These are phyloP conservation scores for Selaginella tamariscina DNA, from an alignment of 75 land plant genomes.

Conservation along the genomic window DNA sequence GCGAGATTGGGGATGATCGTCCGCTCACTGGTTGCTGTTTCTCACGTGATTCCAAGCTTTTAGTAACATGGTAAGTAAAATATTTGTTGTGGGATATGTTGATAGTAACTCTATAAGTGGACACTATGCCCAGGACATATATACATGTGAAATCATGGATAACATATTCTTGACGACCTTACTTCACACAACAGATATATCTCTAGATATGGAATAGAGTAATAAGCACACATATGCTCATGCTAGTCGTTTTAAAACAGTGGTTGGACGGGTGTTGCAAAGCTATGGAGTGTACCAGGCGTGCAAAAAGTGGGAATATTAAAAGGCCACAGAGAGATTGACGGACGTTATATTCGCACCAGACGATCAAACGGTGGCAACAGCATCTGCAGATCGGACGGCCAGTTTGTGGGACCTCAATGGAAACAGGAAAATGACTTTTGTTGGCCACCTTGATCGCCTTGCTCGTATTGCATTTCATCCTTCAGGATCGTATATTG, in stretches of 20 bases:
- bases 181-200: no score
- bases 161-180: no score
- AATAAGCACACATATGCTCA: no score
- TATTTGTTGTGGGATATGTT: not conserved
- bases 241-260: slow-evolving; percentile 24
- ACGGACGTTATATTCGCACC: slow-evolving; percentile 94
- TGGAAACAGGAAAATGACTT: slow-evolving; percentile 45
- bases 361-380: slow-evolving; percentile 41
- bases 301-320: slow-evolving; percentile 39
- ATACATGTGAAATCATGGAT: no score
- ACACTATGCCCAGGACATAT: no score
- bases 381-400: slow-evolving; percentile 89
- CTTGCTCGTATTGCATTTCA: slow-evolving; percentile 88
- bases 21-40: slow-evolving; percentile 90
- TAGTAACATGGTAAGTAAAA: slow-evolving; percentile 66
- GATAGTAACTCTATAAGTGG: no score
- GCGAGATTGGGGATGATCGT: slow-evolving; percentile 92
- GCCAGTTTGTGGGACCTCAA: slow-evolving; percentile 77
- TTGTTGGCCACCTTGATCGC: slow-evolving; percentile 89
- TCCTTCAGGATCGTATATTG: slow-evolving; percentile 90
- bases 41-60: slow-evolving; percentile 58
- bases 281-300: slow-evolving; percentile 75
- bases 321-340: slow-evolving; percentile 74
- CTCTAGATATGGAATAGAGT: no score
- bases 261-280: slow-evolving; percentile 65